A percentile compares a stretch with the other conserved stretches of the same genome.
These are phyloP conservation scores for Physcomitrium patens DNA, from an alignment of 225 moss, liverwort and hornwort genomes.

Conservation along the genomic window DNA sequence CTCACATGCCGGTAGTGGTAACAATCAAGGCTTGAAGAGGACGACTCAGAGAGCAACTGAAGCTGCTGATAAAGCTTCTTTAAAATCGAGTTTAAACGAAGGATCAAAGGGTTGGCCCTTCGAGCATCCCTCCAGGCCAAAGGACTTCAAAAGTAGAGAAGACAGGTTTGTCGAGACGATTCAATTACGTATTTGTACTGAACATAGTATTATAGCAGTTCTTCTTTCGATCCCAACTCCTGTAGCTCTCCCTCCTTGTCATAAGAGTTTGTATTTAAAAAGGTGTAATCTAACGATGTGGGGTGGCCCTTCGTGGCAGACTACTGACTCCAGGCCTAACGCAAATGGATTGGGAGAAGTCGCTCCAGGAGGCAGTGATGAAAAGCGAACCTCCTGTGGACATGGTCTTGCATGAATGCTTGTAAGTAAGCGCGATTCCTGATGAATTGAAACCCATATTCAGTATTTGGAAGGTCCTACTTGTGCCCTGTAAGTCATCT, in stretches of 20 bases:
- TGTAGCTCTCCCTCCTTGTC: background rate
- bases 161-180: conserved; percentile 32
- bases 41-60: background rate
- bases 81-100: conserved; percentile 1
- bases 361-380: conserved; percentile 40
- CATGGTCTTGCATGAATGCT: conserved; percentile 47
- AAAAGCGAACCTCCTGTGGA: conserved; percentile 36
- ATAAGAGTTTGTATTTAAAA: no score
- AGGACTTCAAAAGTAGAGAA: conserved; percentile 42
- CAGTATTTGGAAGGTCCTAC: no score
- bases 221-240: background rate
- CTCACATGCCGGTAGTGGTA: conserved; percentile 22
- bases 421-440: conserved; percentile 25
- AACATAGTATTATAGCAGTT: background rate
- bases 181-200: background rate
- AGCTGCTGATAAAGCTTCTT: conserved; percentile 11
- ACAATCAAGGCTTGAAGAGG: conserved; percentile 33
- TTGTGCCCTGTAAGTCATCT: no score
- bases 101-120: conserved; percentile 5
- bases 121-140: conserved; percentile 21
- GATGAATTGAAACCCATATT: no score
- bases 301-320: conserved; percentile 27
- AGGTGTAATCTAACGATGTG: background rate
- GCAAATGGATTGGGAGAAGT: conserved; percentile 40
- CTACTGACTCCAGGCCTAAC: conserved; percentile 43